phyloP scores from a whole-genome alignment of 2,329 filamentous ascomycete genomes.

The Alternaria gaisen region DNA sequence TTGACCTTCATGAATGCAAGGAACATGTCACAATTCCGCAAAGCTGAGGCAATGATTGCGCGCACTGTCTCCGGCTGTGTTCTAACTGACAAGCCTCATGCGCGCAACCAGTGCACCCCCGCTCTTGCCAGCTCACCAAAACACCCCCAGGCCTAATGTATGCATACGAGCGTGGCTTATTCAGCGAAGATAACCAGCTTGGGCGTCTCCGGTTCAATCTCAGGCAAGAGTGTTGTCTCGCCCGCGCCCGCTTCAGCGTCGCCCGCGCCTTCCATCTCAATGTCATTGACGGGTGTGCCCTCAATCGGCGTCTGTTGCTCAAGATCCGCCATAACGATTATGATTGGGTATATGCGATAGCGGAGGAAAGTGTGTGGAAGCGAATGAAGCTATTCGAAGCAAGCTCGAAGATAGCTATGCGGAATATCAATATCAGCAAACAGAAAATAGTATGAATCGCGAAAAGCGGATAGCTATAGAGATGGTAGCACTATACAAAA shows the following conservation, averaged over 20 bases:
- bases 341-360: constrained; percentile 2
- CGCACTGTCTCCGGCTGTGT: not conserved
- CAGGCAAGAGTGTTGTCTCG: constrained; percentile 49
- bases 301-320: constrained; percentile 43
- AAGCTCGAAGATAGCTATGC: not conserved
- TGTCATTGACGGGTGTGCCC: constrained; percentile 51
- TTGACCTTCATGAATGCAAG: not conserved
- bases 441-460: not conserved
- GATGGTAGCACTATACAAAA: not conserved
- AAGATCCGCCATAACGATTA: constrained; percentile 39
- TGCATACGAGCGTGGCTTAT: constrained; percentile 40
- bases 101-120: not conserved
- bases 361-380: constrained; percentile 1
- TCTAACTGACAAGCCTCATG: not conserved
- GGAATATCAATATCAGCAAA: not conserved
- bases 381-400: constrained; percentile 1
- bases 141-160: not conserved
- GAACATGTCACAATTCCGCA: not conserved
- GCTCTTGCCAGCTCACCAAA: not conserved
- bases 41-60: not conserved
- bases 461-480: not conserved
- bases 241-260: constrained; percentile 21
- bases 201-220: constrained; percentile 54
- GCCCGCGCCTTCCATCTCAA: constrained; percentile 58
- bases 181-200: constrained; percentile 57